Conservation (phyloP, 2,329 filamentous ascomycete genomes). For the Penicillium sp. region DNA sequence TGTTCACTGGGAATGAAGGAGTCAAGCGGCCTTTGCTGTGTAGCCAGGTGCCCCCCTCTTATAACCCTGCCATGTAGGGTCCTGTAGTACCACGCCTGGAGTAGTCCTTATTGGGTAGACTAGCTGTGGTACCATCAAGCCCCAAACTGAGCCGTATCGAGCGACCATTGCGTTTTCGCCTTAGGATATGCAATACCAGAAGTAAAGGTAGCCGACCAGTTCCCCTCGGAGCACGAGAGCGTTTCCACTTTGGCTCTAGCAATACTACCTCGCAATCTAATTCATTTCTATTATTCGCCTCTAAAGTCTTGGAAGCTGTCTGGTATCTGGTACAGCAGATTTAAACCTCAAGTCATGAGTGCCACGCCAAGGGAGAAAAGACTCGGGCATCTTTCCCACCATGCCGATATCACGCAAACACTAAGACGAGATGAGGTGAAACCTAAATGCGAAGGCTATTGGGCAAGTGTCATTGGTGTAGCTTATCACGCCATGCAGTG, state of each 20-base stretch:
- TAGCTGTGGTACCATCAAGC: not conserved
- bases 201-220: not conserved
- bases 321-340: not conserved
- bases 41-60: not conserved
- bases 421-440: not conserved
- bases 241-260: not conserved
- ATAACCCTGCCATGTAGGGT: not conserved
- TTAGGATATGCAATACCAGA: not conserved
- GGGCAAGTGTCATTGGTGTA: not conserved
- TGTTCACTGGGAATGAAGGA: not conserved
- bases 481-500: not conserved
- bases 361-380: not conserved
- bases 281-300: not conserved
- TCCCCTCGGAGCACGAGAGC: not conserved
- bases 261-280: not conserved
- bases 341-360: not conserved
- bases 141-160: not conserved
- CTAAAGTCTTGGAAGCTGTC: not conserved
- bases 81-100: not conserved
- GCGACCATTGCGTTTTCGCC: not conserved
- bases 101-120: not conserved
- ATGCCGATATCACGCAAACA: not conserved
- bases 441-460: not conserved
- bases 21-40: not conserved
- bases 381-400: not conserved